Evolutionary conservation across 1,284 basidiomycete genomes (phyloP).

Genomic region (Papiliotrema terrestris): DNA sequence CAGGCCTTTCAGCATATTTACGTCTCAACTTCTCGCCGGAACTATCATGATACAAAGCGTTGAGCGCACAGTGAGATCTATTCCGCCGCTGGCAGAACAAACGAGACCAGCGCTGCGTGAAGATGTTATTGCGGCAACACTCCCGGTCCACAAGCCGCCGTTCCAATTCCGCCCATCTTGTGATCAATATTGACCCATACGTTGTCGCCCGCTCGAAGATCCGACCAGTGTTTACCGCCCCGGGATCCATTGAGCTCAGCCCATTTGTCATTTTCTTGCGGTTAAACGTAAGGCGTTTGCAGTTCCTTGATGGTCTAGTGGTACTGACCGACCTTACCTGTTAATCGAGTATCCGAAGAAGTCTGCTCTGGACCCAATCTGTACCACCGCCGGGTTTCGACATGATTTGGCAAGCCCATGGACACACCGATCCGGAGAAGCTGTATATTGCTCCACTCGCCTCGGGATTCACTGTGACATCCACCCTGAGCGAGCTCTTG

Average conservation of each 20-base stretch:
- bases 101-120: neutral
- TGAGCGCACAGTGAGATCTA: too few species aligned
- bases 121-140: slow-evolving; percentile 10
- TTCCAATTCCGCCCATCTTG: slow-evolving; percentile 13
- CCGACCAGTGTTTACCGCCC: slow-evolving; percentile 7
- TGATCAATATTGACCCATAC: slow-evolving; percentile 21
- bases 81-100: neutral
- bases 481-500: slow-evolving; percentile 1
- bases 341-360: slow-evolving; percentile 14
- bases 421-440: slow-evolving; percentile 18
- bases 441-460: slow-evolving; percentile 11
- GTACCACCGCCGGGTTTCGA: slow-evolving; percentile 12
- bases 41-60: too few species aligned
- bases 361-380: slow-evolving; percentile 17
- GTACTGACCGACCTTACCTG: slow-evolving; percentile 7
- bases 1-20: too few species aligned
- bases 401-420: slow-evolving; percentile 5
- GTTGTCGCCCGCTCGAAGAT: slow-evolving; percentile 11
- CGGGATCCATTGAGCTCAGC: slow-evolving; percentile 4
- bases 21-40: too few species aligned
- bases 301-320: slow-evolving; percentile 13
- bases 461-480: slow-evolving; percentile 10
- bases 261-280: slow-evolving; percentile 24
- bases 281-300: slow-evolving; percentile 23
- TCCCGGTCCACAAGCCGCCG: slow-evolving; percentile 16